Percentiles rank a stretch among this genome's conserved stretches.
Evolutionary conservation across 75 land plant genomes (phyloP).

Genomic region (Pinus tabuliformis): DNA sequence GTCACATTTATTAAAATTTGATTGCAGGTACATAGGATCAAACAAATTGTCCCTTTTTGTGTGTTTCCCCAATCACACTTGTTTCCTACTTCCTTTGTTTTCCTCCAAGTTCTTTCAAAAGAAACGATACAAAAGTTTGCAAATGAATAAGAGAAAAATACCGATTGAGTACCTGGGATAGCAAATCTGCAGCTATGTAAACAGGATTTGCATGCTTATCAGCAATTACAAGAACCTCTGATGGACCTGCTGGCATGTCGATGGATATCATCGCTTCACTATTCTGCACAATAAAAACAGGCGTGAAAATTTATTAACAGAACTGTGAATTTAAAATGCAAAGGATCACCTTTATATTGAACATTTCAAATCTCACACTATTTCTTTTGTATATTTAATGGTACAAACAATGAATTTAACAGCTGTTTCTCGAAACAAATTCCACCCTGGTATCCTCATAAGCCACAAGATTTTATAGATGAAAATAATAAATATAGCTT

Average conservation of each 20-base stretch:
- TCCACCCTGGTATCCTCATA: not conserved
- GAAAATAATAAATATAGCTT: not conserved
- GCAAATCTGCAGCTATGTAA: conserved; percentile 95
- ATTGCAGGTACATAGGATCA: not conserved
- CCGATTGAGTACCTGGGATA: conserved; percentile 81
- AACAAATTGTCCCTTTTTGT: not conserved
- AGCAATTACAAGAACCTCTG: conserved; percentile 98
- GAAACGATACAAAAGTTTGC: not conserved
- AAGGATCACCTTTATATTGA: not conserved
- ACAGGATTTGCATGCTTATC: conserved; percentile 84
- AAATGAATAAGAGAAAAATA: not conserved
- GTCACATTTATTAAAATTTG: not conserved
- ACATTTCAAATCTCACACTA: not conserved
- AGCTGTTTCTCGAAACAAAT: not conserved
- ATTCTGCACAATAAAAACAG: conserved; percentile 48
- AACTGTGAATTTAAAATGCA: not conserved
- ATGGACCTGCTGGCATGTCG: conserved; percentile 99
- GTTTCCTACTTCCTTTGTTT: not conserved
- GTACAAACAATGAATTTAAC: not conserved
- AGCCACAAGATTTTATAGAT: not conserved
- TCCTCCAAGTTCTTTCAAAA: not conserved
- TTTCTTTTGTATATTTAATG: not conserved
- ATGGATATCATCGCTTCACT: conserved; percentile 99
- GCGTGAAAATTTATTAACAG: not conserved
- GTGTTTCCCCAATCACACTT: not conserved